Evolutionary conservation across 176 grass and related monocot species (phyloP).

Genomic region (Raddia guianensis): DNA sequence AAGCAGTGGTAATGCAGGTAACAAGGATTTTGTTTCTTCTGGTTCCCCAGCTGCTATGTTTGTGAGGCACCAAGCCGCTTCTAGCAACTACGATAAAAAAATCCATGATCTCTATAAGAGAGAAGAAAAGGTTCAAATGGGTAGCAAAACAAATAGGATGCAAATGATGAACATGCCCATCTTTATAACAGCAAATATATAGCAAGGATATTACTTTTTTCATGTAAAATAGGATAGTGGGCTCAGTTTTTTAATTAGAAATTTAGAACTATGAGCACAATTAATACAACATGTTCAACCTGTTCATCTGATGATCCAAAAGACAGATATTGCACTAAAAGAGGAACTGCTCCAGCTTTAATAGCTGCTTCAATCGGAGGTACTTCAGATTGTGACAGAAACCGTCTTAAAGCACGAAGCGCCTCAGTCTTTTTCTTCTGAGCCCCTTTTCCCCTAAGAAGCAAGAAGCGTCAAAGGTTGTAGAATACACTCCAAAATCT

Average conservation of each 20-base stretch:
- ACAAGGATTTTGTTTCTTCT: constrained; percentile 80
- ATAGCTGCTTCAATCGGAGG: constrained; percentile 84
- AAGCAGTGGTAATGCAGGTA: constrained; percentile 89
- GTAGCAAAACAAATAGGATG: constrained; percentile 2
- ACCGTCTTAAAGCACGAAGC: constrained; percentile 72
- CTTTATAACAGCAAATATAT: constrained; percentile 9
- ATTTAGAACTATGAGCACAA: constrained; percentile 24
- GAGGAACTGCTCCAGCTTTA: constrained; percentile 79
- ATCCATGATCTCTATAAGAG: constrained; percentile 37
- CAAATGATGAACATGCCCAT: constrained; percentile 7
- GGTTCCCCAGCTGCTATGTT: constrained; percentile 89
- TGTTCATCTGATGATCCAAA: constrained; percentile 96
- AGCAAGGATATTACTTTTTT: neutral
- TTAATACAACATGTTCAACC: constrained; percentile 47
- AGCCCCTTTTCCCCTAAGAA: constrained; percentile 75
- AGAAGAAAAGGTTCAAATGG: constrained; percentile 3
- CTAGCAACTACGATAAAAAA: constrained; percentile 76
- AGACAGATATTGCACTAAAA: constrained; percentile 83
- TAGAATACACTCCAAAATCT: constrained; percentile 20
- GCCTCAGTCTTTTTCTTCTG: constrained; percentile 74
- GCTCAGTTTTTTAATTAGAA: constrained; percentile 19
- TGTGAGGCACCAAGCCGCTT: constrained; percentile 96
- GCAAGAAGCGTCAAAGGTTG: constrained; percentile 13
- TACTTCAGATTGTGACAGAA: constrained; percentile 88
- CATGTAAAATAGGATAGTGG: neutral